Conservation (phyloP, 2,329 filamentous ascomycete genomes). For the Colletotrichum kahawae region DNA sequence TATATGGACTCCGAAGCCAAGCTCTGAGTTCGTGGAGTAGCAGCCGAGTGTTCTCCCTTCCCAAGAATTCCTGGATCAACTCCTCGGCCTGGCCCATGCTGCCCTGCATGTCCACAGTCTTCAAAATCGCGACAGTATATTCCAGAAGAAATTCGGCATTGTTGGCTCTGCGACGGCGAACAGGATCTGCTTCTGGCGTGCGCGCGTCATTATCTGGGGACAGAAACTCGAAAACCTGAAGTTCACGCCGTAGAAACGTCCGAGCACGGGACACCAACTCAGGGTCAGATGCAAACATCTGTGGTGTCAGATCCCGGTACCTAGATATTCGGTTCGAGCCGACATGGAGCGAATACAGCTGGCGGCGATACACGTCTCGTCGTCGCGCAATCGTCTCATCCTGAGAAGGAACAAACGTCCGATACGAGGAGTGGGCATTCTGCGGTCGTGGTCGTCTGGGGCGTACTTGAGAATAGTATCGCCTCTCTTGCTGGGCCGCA, state of each 20-base stretch:
- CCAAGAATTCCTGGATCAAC: constrained; percentile 79
- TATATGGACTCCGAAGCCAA: constrained; percentile 83
- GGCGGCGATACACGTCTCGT: constrained; percentile 73
- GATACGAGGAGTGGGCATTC: constrained; percentile 23
- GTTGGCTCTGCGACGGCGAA: constrained; percentile 47
- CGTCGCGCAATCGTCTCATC: constrained; percentile 59
- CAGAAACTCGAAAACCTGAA: constrained; percentile 82
- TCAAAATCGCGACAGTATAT: constrained; percentile 84
- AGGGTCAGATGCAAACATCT: constrained; percentile 65
- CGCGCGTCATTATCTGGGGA: constrained; percentile 30
- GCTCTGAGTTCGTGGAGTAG: constrained; percentile 86
- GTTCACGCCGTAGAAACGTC: constrained; percentile 82
- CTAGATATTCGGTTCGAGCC: constrained; percentile 80
- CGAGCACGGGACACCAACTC: constrained; percentile 78
- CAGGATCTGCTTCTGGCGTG: constrained; percentile 8
- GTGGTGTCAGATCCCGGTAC: constrained; percentile 76
- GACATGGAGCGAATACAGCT: constrained; percentile 80
- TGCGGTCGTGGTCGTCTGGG: constrained; percentile 12
- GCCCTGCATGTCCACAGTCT: constrained; percentile 81
- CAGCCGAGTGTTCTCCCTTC: constrained; percentile 71
- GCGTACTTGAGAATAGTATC: background rate
- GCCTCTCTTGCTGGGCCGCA: background rate
- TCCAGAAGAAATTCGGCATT: constrained; percentile 87
- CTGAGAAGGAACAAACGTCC: constrained; percentile 21
- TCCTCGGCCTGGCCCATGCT: constrained; percentile 81